phyloP scores from a whole-genome alignment of 2,329 filamentous ascomycete genomes.

The Chaetothyriales sp. region DNA sequence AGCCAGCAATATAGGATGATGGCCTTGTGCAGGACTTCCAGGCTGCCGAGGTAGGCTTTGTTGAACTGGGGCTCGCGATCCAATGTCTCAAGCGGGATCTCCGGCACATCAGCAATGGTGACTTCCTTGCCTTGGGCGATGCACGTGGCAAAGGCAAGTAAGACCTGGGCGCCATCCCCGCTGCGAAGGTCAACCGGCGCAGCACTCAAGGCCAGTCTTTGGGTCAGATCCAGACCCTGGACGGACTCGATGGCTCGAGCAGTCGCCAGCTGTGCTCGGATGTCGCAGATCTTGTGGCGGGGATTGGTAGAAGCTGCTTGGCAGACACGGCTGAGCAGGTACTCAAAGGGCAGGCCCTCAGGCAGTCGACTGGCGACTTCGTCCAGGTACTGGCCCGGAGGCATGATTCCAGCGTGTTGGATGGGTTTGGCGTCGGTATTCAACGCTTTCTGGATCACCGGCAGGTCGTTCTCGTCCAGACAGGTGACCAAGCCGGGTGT shows the following conservation, averaged over 20 bases:
- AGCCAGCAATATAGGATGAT: conserved; percentile 86
- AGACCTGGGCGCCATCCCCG: conserved; percentile 30
- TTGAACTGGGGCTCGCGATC: conserved; percentile 37
- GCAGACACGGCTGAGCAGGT: conserved; percentile 60
- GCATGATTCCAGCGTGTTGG: conserved; percentile 54
- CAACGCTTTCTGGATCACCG: conserved; percentile 49
- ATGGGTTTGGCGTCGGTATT: conserved; percentile 48
- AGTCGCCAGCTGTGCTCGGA: conserved; percentile 48
- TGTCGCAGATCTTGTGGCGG: conserved; percentile 54
- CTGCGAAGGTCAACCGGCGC: conserved; percentile 44
- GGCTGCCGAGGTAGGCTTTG: conserved; percentile 45
- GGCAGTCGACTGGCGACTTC: conserved; percentile 72
- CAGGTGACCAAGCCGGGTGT: conserved; percentile 63
- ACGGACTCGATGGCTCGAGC: conserved; percentile 62
- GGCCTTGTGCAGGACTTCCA: conserved; percentile 68
- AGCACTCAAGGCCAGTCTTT: conserved; percentile 61
- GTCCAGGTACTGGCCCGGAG: conserved; percentile 55
- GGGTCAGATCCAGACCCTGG: conserved; percentile 49
- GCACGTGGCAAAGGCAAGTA: conserved; percentile 51
- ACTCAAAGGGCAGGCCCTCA: conserved; percentile 63
- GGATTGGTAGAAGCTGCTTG: conserved; percentile 50
- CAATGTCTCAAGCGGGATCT: conserved; percentile 57
- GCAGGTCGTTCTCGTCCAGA: conserved; percentile 55
- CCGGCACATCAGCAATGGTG: conserved; percentile 53
- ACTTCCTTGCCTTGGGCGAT: conserved; percentile 54